Base-by-base conservation (phyloP, 768 basidiomycete species). In the Boletus huronensis region DNA sequence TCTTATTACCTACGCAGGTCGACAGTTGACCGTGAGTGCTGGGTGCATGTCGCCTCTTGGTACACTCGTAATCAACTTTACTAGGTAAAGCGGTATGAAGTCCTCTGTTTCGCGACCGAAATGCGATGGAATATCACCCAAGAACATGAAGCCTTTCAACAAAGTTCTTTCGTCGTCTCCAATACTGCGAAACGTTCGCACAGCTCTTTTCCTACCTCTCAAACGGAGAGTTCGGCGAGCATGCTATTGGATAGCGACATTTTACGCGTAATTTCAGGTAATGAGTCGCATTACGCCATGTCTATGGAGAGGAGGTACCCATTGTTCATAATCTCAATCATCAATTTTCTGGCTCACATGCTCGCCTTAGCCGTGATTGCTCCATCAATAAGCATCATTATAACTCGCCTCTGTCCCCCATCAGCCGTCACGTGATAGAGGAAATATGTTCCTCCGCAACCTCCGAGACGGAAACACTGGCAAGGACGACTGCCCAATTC, bases 21-120 rank as follows among this genome's bases (percentile, higher is more conserved):
- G 55, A 41, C 63, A 68, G 34, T 42, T 70, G 47, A 70, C 61
- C 11, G 67, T 70, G 29, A 52, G 61, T 54, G 6, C 9, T 13
- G 0, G 11, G 21, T 26, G 5, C 31, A 8, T 36, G 5, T 48
- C n/a, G 0, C 10, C 13, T 34, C 19, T 38, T 32, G 17, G 23
- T 39, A 14, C 1, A 40, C n/a, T 39, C 36, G 36, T 45, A 32
- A 44, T 34, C 23, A 31, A 34, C 14, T 48, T n/a, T 34, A 16
- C 29, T 31, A 68, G 67, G 61, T 64, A 21, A 64, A 60, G 29
- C 58, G 42, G 2, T 68, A 70, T 52, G 68, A 70, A 43, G 60
- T 68, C 34, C 66, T 68, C 40, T 70, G 66, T 43, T 70, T 68
- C 19, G 68, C 69, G 1, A 50, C 28, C 5, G 44, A 51, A 40